phyloP scores from a whole-genome alignment of 805 yeast genomes.

The Metschnikowia baotianmanensis region DNA sequence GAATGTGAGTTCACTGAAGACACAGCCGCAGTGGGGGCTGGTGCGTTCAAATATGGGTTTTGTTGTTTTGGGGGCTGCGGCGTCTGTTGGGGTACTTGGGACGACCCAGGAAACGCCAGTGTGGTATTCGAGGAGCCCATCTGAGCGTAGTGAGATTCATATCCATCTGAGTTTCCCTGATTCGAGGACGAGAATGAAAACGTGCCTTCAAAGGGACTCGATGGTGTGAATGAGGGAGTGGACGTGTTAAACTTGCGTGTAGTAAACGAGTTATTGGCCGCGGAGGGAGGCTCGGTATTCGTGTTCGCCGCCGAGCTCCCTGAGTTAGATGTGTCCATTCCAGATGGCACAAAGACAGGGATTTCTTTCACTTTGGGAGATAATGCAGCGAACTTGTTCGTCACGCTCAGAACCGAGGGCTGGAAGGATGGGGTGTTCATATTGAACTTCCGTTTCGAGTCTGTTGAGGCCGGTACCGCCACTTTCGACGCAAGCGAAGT shows the following conservation, averaged over 20 bases:
- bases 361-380: constrained; percentile 50
- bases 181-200: constrained; percentile 7
- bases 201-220: constrained; percentile 16
- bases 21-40: constrained; percentile 8
- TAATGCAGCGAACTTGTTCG: constrained; percentile 42
- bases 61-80: constrained; percentile 16
- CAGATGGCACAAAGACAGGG: constrained; percentile 50
- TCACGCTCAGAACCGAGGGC: constrained; percentile 31
- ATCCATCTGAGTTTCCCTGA: constrained; percentile 8
- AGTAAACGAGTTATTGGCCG: constrained; percentile 7
- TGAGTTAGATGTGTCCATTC: constrained; percentile 16
- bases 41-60: constrained; percentile 25
- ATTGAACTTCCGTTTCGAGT: constrained; percentile 32
- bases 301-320: constrained; percentile 5
- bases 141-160: constrained; percentile 7
- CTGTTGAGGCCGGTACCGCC: constrained; percentile 7
- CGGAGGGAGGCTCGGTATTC: constrained; percentile 13
- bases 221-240: constrained; percentile 42
- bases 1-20: constrained; percentile 11
- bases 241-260: constrained; percentile 33
- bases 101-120: constrained; percentile 3
- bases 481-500: constrained; percentile 18
- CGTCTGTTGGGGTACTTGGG: constrained; percentile 14
- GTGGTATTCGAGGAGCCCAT: constrained; percentile 16
- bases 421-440: constrained; percentile 44